A percentile compares a stretch with the other conserved stretches of the same genome.
phyloP scores from a whole-genome alignment of 2,329 filamentous ascomycete species.

The Akanthomyces muscarius region DNA sequence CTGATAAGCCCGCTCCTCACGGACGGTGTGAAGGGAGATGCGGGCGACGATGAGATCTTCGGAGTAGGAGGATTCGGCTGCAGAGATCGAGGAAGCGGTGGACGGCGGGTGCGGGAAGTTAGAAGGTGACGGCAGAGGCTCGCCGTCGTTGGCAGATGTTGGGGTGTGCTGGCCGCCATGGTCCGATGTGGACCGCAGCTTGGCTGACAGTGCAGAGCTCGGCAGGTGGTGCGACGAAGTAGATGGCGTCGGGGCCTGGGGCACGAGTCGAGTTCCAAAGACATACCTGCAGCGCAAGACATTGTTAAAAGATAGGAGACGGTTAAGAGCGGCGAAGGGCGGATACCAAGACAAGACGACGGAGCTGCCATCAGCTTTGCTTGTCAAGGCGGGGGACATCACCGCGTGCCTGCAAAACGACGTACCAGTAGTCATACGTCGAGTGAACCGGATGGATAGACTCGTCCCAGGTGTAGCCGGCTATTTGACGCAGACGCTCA shows the following conservation, averaged over 20 bases:
- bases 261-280: slow-evolving; percentile 58
- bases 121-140: slow-evolving; percentile 23
- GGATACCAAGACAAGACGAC: not conserved
- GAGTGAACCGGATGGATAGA: slow-evolving; percentile 53
- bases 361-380: no score
- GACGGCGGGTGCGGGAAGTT: slow-evolving; percentile 30
- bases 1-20: slow-evolving; percentile 84
- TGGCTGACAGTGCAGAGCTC: slow-evolving; percentile 40
- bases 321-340: not conserved
- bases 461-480: slow-evolving; percentile 75
- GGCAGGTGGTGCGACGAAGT: slow-evolving; percentile 43
- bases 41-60: slow-evolving; percentile 72
- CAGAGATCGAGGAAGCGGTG: slow-evolving; percentile 30
- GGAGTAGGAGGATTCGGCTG: slow-evolving; percentile 48
- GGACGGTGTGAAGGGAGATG: slow-evolving; percentile 74
- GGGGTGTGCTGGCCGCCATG: slow-evolving; percentile 31
- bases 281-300: slow-evolving; percentile 51
- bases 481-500: slow-evolving; percentile 67
- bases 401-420: slow-evolving; percentile 4
- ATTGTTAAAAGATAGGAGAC: slow-evolving; percentile 13
- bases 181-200: slow-evolving; percentile 43
- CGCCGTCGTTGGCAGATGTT: slow-evolving; percentile 36
- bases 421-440: slow-evolving; percentile 84
- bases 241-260: slow-evolving; percentile 45
- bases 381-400: not conserved